Percentiles rank a stretch among this genome's conserved stretches.
These are phyloP conservation scores for Cercospora canescens DNA, from an alignment of 2,329 filamentous ascomycete species.

Conservation along the genomic window DNA sequence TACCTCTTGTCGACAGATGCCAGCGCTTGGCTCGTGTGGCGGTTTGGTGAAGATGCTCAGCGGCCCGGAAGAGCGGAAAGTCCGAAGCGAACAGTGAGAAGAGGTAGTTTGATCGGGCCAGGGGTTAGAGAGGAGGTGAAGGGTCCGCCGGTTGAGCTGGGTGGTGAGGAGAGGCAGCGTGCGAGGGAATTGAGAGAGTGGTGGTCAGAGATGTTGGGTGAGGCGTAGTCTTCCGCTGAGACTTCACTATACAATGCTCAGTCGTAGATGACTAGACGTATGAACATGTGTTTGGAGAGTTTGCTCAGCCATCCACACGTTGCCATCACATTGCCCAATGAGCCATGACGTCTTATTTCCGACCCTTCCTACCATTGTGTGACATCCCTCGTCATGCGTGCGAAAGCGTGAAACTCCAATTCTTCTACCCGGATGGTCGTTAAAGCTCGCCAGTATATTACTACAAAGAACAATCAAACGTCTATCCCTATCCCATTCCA, in stretches of 20 bases:
- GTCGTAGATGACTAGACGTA: not conserved
- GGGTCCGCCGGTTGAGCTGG: conserved; percentile 49
- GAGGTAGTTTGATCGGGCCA: conserved; percentile 21
- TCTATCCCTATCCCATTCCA: no score
- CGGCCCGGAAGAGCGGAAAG: conserved; percentile 13
- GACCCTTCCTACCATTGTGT: no score
- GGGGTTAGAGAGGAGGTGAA: conserved; percentile 43
- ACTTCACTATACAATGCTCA: not conserved
- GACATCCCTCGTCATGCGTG: not conserved
- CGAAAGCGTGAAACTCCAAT: not conserved
- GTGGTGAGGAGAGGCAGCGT: conserved; percentile 45
- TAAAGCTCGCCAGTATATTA: no score
- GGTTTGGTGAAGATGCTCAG: conserved; percentile 30
- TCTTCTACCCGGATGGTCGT: no score
- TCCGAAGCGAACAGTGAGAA: conserved; percentile 31
- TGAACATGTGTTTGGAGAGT: not conserved
- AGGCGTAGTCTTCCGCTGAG: not conserved
- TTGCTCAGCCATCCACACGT: no score
- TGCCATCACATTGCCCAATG: not conserved
- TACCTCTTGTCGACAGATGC: conserved; percentile 44
- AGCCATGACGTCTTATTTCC: not conserved
- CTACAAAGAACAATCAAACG: no score
- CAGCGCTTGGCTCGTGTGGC: conserved; percentile 52
- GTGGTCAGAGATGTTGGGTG: conserved; percentile 33
- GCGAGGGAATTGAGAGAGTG: conserved; percentile 43